A percentile compares a stretch with the other conserved stretches of the same genome.
Evolutionary conservation across 768 basidiomycete species (phyloP).

Genomic region (Phanerochaete sordida): DNA sequence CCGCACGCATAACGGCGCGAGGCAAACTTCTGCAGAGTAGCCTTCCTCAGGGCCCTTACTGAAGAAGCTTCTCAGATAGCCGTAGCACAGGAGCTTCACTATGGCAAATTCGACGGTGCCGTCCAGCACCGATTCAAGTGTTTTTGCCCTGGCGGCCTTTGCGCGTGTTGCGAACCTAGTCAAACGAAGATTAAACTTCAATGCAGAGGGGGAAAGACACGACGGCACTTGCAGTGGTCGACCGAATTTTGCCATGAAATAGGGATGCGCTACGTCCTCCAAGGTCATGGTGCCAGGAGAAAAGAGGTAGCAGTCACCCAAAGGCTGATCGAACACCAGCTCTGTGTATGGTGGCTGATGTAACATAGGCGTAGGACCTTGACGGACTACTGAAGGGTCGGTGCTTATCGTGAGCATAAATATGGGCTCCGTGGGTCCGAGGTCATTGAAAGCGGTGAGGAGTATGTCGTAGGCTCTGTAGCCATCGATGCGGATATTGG

Average conservation of each 20-base stretch:
- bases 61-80: not conserved
- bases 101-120: not conserved
- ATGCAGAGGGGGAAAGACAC: not conserved
- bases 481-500: too few relatives aligned
- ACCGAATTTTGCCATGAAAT: not conserved
- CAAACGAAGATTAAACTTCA: not conserved
- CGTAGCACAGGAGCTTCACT: not conserved
- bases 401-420: not conserved
- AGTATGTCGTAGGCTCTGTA: not conserved
- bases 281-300: not conserved
- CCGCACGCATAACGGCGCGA: not conserved
- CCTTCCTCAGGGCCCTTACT: not conserved
- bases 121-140: not conserved
- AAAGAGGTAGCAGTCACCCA: not conserved
- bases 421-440: not conserved
- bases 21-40: not conserved
- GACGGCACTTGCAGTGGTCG: not conserved
- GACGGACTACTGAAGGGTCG: not conserved
- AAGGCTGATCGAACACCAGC: not conserved
- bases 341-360: not conserved
- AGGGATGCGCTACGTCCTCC: not conserved
- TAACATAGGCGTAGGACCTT: not conserved
- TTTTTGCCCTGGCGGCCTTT: not conserved
- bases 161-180: not conserved
- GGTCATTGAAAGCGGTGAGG: not conserved